phyloP scores from a whole-genome alignment of 73 alveolate genomes.

The Stentor coeruleus region DNA sequence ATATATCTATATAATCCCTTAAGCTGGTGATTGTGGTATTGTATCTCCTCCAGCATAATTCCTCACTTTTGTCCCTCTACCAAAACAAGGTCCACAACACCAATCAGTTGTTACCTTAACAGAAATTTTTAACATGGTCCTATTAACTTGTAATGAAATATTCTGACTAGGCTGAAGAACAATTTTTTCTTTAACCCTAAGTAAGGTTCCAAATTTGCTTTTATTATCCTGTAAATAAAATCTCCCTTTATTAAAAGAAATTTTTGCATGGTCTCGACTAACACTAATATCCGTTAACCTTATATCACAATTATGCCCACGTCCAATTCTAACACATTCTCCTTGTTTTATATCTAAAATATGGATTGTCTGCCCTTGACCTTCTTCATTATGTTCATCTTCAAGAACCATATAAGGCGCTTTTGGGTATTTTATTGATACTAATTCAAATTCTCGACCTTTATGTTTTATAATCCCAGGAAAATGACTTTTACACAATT shows the following conservation, averaged over 20 bases:
- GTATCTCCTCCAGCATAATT: too few species aligned
- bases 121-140: background rate
- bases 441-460: background rate
- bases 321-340: slow-evolving; percentile 37
- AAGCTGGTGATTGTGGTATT: too few species aligned
- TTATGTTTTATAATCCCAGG: background rate
- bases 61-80: too few species aligned
- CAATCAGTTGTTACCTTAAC: too few species aligned
- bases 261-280: slow-evolving; percentile 56
- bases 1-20: too few species aligned
- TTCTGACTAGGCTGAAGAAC: background rate
- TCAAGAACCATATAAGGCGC: slow-evolving; percentile 14
- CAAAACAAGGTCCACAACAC: too few species aligned
- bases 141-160: background rate
- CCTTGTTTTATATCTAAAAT: background rate
- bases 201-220: slow-evolving; percentile 71
- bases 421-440: background rate
- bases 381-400: background rate
- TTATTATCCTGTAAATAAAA: slow-evolving; percentile 53
- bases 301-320: slow-evolving; percentile 60
- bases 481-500: background rate
- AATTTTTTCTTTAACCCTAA: slow-evolving; percentile 30
- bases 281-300: slow-evolving; percentile 71
- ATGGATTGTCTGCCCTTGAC: background rate
- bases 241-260: slow-evolving; percentile 35